Conservation (phyloP, 352 stramenopile species). For the Saprolegnia diclina region DNA sequence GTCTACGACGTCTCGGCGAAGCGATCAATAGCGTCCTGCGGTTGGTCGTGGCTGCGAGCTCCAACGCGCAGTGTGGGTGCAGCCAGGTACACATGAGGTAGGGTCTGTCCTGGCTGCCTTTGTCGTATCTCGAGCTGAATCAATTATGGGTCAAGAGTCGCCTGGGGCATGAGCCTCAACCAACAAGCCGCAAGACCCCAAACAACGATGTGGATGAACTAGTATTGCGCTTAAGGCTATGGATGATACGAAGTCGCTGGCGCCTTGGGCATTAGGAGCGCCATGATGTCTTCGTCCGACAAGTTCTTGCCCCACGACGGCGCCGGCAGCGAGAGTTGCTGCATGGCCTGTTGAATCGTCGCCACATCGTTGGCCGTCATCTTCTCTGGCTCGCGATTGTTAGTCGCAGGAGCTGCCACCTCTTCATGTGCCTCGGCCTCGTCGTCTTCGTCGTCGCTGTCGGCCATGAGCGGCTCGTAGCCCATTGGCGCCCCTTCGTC, state of each 20-base stretch:
- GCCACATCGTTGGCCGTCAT: conserved; percentile 20
- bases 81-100: too few species aligned
- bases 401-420: neutral
- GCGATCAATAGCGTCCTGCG: too few species aligned
- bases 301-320: conserved; percentile 22
- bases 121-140: too few species aligned
- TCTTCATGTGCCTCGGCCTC: conserved; percentile 7
- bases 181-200: too few species aligned
- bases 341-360: conserved; percentile 25
- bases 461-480: conserved; percentile 13
- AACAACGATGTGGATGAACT: too few species aligned
- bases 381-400: neutral
- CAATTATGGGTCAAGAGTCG: too few species aligned
- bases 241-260: neutral
- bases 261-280: neutral
- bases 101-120: too few species aligned
- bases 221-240: neutral
- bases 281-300: conserved; percentile 14
- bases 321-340: conserved; percentile 22
- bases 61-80: too few species aligned
- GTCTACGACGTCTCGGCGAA: too few species aligned
- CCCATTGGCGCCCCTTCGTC: conserved; percentile 8
- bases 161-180: too few species aligned
- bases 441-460: conserved; percentile 8
- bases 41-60: too few species aligned